Conservation (phyloP, 2,329 filamentous ascomycete species). For the Clonostachys sp. region DNA sequence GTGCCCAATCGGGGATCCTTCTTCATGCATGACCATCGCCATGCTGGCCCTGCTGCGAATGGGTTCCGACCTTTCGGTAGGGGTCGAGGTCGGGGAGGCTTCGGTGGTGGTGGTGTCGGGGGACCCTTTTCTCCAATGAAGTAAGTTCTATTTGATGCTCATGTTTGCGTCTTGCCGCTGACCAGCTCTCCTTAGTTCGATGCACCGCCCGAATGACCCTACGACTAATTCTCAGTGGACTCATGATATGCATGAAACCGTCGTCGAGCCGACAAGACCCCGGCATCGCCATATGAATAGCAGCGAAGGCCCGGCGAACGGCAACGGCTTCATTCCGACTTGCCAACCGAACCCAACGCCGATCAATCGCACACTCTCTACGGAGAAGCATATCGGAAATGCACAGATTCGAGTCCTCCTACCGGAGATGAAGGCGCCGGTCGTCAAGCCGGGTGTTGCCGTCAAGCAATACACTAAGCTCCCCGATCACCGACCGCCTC, state of each 20-base stretch:
- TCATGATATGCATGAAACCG: slow-evolving; percentile 86
- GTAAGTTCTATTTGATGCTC: slow-evolving; percentile 43
- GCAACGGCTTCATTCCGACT: slow-evolving; percentile 49
- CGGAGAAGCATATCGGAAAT: slow-evolving; percentile 77
- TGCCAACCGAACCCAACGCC: slow-evolving; percentile 56
- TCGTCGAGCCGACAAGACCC: slow-evolving; percentile 40
- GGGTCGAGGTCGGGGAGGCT: slow-evolving; percentile 58
- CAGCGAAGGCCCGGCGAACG: slow-evolving; percentile 47
- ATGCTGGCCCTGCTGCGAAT: slow-evolving; percentile 71
- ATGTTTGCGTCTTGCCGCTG: no score
- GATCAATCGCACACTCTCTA: slow-evolving; percentile 76
- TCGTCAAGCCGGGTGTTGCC: slow-evolving; percentile 69
- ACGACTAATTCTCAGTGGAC: slow-evolving; percentile 77
- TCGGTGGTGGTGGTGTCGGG: slow-evolving; percentile 51
- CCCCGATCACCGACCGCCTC: slow-evolving; percentile 87
- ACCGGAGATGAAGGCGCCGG: slow-evolving; percentile 67
- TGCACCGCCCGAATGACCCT: slow-evolving; percentile 48
- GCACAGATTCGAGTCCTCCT: slow-evolving; percentile 79
- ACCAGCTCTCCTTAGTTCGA: slow-evolving; percentile 15
- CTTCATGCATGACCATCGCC: slow-evolving; percentile 93
- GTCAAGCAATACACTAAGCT: slow-evolving; percentile 91
- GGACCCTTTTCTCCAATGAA: slow-evolving; percentile 56
- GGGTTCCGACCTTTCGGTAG: slow-evolving; percentile 70
- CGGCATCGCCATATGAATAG: slow-evolving; percentile 36
- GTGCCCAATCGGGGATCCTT: slow-evolving; percentile 92